Conservation (phyloP, 805 yeast species). For the Naumovozyma castellii region DNA sequence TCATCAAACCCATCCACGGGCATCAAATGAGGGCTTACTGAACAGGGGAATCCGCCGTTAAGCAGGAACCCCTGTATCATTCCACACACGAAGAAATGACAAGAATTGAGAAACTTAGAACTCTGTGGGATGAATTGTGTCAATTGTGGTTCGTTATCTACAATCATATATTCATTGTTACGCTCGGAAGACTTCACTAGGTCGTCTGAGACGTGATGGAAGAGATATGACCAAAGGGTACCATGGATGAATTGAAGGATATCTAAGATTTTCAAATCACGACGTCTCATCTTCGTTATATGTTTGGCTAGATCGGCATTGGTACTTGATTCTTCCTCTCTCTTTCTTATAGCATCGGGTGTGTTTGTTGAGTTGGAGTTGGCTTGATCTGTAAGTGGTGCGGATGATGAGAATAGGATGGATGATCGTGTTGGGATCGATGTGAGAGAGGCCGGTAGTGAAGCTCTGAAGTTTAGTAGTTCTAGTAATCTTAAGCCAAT, state of each 20-base stretch:
- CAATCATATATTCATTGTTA: slow-evolving; percentile 67
- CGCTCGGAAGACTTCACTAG: slow-evolving; percentile 63
- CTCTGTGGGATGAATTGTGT: slow-evolving; percentile 56
- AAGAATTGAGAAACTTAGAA: slow-evolving; percentile 44
- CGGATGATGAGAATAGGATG: not conserved
- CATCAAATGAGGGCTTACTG: slow-evolving; percentile 71
- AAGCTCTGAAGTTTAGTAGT: slow-evolving; percentile 32
- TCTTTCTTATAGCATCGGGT: slow-evolving; percentile 1
- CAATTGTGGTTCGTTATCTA: slow-evolving; percentile 62
- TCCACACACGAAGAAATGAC: slow-evolving; percentile 80
- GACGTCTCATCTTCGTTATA: slow-evolving; percentile 26
- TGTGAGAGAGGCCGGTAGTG: slow-evolving; percentile 1
- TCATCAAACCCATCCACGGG: slow-evolving; percentile 47
- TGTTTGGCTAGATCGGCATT: slow-evolving; percentile 3
- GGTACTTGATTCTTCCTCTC: not conserved
- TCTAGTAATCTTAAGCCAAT: slow-evolving; percentile 68
- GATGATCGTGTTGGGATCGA: not conserved
- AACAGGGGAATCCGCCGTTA: slow-evolving; percentile 58
- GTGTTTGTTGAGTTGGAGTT: slow-evolving; percentile 1
- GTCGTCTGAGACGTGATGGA: slow-evolving; percentile 69
- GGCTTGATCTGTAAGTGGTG: slow-evolving; percentile 1
- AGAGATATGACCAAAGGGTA: slow-evolving; percentile 62
- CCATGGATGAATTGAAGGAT: slow-evolving; percentile 65
- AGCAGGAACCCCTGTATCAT: slow-evolving; percentile 76
- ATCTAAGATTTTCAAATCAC: slow-evolving; percentile 60